phyloP scores from a whole-genome alignment of 2,329 filamentous ascomycete genomes.

The Penicillium sp. region DNA sequence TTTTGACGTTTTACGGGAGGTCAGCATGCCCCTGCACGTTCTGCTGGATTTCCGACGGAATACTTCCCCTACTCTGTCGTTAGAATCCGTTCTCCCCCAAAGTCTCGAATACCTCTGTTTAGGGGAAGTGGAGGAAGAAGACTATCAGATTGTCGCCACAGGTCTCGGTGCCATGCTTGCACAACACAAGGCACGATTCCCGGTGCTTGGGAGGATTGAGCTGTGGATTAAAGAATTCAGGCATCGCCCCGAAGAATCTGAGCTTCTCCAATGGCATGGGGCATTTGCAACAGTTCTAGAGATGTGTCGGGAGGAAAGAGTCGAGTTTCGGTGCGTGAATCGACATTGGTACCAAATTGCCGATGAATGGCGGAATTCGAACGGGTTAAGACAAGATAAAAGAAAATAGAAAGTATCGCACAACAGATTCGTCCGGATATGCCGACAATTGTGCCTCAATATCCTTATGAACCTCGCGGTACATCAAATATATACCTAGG shows the following conservation, averaged over 20 bases:
- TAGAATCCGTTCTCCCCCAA: neutral
- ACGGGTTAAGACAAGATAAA: too few species aligned
- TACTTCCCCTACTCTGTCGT: neutral
- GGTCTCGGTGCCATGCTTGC: neutral
- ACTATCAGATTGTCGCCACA: neutral
- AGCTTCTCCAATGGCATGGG: too few species aligned
- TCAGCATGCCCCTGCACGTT: constrained; percentile 1
- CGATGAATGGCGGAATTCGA: too few species aligned
- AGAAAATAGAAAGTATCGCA: too few species aligned
- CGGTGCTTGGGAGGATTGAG: constrained; percentile 1
- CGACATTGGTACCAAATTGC: too few species aligned
- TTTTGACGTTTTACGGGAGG: constrained; percentile 6
- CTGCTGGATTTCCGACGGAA: constrained; percentile 1
- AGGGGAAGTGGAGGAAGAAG: neutral
- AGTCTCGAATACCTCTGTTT: constrained; percentile 6
- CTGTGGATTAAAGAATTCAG: too few species aligned
- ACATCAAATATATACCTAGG: constrained; percentile 1
- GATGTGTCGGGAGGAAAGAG: too few species aligned
- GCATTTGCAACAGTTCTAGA: too few species aligned
- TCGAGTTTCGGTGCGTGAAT: too few species aligned
- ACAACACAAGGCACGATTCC: constrained; percentile 1
- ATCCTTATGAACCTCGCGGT: neutral
- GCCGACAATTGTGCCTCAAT: neutral
- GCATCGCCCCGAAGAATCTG: too few species aligned
- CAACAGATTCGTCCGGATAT: neutral